Evolutionary conservation across 1,139 yeast genomes (phyloP).

Genomic region (Blastobotrys indianensis): DNA sequence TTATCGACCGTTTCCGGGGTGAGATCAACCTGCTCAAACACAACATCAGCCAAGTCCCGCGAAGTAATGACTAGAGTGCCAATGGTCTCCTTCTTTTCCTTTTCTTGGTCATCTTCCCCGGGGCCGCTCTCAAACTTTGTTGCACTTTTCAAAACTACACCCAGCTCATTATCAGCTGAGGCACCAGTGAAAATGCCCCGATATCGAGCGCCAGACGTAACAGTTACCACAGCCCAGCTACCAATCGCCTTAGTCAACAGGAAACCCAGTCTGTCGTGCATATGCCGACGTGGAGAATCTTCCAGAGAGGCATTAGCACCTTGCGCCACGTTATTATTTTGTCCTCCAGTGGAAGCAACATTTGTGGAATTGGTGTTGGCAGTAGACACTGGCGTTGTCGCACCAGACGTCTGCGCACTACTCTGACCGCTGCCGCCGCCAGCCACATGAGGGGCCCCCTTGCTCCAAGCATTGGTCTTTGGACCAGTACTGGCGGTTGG

Average conservation of each 20-base stretch:
- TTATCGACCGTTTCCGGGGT: slow-evolving; percentile 21
- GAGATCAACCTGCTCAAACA: slow-evolving; percentile 43
- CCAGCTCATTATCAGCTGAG: slow-evolving; percentile 39
- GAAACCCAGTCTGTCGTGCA: slow-evolving; percentile 46
- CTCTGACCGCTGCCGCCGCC: neutral
- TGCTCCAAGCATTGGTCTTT: slow-evolving; percentile 11
- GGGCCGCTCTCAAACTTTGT: slow-evolving; percentile 37
- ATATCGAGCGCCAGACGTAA: slow-evolving; percentile 55
- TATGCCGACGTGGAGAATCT: slow-evolving; percentile 23
- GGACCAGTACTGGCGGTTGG: neutral
- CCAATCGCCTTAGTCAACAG: slow-evolving; percentile 55
- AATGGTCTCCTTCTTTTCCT: slow-evolving; percentile 37
- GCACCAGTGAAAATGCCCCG: slow-evolving; percentile 53
- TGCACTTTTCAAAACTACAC: slow-evolving; percentile 52
- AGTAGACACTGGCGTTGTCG: neutral
- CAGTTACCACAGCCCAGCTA: slow-evolving; percentile 50
- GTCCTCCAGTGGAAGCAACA: neutral
- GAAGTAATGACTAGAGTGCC: slow-evolving; percentile 49
- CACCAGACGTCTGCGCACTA: neutral
- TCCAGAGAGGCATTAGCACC: neutral
- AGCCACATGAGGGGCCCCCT: slow-evolving; percentile 9
- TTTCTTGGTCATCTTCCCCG: slow-evolving; percentile 36
- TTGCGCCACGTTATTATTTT: too few relatives aligned
- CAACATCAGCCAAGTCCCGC: slow-evolving; percentile 61
- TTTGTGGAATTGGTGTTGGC: neutral